These are phyloP conservation scores for Saccharomycopsis oosterbeekiorum DNA, from an alignment of 805 yeast genomes.

Conservation along the genomic window DNA sequence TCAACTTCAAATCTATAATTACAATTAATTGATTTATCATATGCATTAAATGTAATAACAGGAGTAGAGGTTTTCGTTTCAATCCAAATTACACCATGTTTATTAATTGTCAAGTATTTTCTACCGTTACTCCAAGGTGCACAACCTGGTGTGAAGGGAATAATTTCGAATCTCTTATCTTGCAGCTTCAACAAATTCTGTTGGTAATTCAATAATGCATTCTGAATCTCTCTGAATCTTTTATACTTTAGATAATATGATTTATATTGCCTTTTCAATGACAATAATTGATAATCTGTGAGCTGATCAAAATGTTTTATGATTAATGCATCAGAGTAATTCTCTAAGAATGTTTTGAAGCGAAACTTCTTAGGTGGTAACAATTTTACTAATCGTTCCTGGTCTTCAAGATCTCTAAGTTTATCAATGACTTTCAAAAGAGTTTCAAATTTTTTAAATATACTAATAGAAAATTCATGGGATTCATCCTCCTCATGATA, in stretches of 20 bases:
- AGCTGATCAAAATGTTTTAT: neutral
- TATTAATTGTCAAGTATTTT: conserved; percentile 15
- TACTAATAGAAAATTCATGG: neutral
- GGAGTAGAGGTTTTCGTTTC: conserved; percentile 18
- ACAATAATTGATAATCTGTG: neutral
- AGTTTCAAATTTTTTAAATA: conserved; percentile 7
- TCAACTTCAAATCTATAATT: conserved; percentile 13
- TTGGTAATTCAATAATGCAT: conserved; percentile 4
- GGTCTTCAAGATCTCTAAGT: conserved; percentile 8
- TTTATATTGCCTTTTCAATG: conserved; percentile 5
- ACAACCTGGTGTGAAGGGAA: conserved; percentile 14
- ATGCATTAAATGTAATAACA: conserved; percentile 13
- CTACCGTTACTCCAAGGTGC: conserved; percentile 17
- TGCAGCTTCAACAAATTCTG: neutral
- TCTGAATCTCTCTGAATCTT: conserved; percentile 1
- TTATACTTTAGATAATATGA: conserved; percentile 1
- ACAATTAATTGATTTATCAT: conserved; percentile 5
- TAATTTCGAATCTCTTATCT: conserved; percentile 2
- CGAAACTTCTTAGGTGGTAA: conserved; percentile 13
- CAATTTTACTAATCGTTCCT: conserved; percentile 13
- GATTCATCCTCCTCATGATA: neutral
- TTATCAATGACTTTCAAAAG: conserved; percentile 2
- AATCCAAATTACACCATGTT: conserved; percentile 16
- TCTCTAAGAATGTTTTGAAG: conserved; percentile 15
- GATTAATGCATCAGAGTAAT: neutral